Evolutionary conservation across 106 monocot species (phyloP), one percentile per base, ranked within the genome.

Genomic region (Dendrobium chrysotoxum): DNA sequence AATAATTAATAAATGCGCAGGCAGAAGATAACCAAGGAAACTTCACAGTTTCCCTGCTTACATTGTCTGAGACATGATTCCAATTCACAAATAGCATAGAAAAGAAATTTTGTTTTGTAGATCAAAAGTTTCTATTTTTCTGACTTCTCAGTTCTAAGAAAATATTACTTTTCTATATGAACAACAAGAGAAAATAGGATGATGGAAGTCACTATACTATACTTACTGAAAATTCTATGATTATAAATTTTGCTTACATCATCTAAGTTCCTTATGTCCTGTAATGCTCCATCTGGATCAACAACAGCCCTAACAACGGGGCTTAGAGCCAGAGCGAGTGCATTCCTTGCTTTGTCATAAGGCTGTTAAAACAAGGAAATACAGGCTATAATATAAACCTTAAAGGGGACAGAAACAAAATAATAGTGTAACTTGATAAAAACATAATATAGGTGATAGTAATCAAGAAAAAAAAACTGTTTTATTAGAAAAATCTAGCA

Each of bases 301-400:
- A 97, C 70, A 72, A 97, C 85, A 84, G 94, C 97, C 50, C 90
- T 84, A 40, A 97, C 94, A 76, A 97, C 94, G n/a, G 97, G 97
- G 75, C 97, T 97, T 61, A 92, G 82, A 80, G 94, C 92, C 86
- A 97, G 94, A 82, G 92, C 97, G 31, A 97, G 67, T 15, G 97
- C 97, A 88, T 97, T 97, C 83, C 97, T 89, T 78, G 97, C 97
- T 94, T 91, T 97, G 85, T 97, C 97, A 91, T 92, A 97, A 85
- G 83, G 81, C 97, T 97, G 86, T 64, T 28, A 58, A 79, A 40
- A 75, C 31, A 30, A 11, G 64, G 23, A 75, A 75, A 25, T 20
- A 75, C 12, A 75, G 1, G 9, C 10, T 0, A 75, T 4, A 23
- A 75, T 16, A 74, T 41, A 20, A 40, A 18, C 74, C 7, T 20